Percentiles rank a stretch among this genome's conserved stretches.
These are phyloP conservation scores for Globisporangium rhizosaccharum DNA, from an alignment of 352 stramenopile genomes.

Conservation along the genomic window DNA sequence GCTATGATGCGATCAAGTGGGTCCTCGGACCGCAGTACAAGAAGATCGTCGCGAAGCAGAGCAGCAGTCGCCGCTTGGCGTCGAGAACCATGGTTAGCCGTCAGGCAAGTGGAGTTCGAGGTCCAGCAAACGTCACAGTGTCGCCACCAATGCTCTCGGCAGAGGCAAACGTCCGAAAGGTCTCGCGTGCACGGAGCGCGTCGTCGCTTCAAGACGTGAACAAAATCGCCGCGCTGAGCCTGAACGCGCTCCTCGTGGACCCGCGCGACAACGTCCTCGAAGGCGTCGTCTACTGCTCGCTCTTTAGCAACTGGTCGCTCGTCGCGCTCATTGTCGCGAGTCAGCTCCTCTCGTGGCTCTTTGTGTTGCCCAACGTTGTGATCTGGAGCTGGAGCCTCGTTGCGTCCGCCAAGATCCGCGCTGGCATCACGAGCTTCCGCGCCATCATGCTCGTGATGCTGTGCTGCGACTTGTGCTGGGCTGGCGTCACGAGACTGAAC, in stretches of 20 bases:
- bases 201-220: not conserved
- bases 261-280: constrained; percentile 2
- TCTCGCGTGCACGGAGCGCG: not conserved
- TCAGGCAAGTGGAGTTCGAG: not conserved
- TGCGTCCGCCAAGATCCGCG: constrained; percentile 23
- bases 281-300: constrained; percentile 24
- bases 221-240: not conserved
- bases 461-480: constrained; percentile 22
- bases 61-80: not conserved
- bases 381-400: constrained; percentile 33
- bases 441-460: constrained; percentile 27
- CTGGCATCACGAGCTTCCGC: constrained; percentile 29
- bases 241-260: not conserved
- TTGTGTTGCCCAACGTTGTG: constrained; percentile 41
- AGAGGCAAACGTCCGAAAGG: not conserved
- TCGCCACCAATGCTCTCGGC: not conserved
- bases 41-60: constrained; percentile 4
- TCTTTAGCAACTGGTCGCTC: constrained; percentile 32
- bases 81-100: not conserved
- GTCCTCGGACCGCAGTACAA: constrained; percentile 9
- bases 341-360: constrained; percentile 44
- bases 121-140: not conserved
- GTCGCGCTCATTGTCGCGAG: constrained; percentile 19
- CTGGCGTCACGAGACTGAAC: constrained; percentile 20
- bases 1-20: constrained; percentile 11